A percentile compares a stretch with the other conserved stretches of the same genome.
phyloP scores from a whole-genome alignment of 129 eudicot genomes.

The Mikania micrantha region DNA sequence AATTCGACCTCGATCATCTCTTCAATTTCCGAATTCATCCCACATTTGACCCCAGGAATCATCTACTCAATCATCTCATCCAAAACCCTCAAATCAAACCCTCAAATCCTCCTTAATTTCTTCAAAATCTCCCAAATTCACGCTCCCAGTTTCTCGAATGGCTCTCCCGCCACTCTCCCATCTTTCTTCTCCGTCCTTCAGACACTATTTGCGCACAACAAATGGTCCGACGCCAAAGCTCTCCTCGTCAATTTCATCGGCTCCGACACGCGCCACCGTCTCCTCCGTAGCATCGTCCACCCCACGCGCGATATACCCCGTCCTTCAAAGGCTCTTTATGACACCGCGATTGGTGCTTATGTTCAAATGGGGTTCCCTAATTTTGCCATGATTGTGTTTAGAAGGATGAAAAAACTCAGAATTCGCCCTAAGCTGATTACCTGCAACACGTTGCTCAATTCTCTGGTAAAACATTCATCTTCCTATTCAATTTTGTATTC shows the following conservation, averaged over 20 bases:
- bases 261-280: slow-evolving; percentile 43
- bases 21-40: slow-evolving; percentile 38
- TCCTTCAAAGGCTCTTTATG: slow-evolving; percentile 47
- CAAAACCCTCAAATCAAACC: slow-evolving; percentile 47
- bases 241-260: slow-evolving; percentile 47
- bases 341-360: slow-evolving; percentile 62
- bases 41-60: slow-evolving; percentile 47
- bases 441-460: slow-evolving; percentile 55
- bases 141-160: slow-evolving; percentile 12
- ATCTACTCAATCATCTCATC: slow-evolving; percentile 51
- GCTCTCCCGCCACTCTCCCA: slow-evolving; percentile 29
- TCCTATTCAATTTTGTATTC: slow-evolving; percentile 30
- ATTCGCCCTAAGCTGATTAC: slow-evolving; percentile 48
- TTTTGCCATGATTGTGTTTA: slow-evolving; percentile 54
- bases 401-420: slow-evolving; percentile 55
- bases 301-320: slow-evolving; percentile 38
- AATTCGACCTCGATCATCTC: slow-evolving; percentile 1
- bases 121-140: slow-evolving; percentile 32
- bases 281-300: slow-evolving; percentile 50
- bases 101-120: slow-evolving; percentile 46
- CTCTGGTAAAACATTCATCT: slow-evolving; percentile 50
- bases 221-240: slow-evolving; percentile 66
- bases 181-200: slow-evolving; percentile 53
- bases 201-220: slow-evolving; percentile 54
- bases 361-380: slow-evolving; percentile 42